Conservation (phyloP, 2,329 filamentous ascomycete genomes). For the Verruconis gallopava region DNA sequence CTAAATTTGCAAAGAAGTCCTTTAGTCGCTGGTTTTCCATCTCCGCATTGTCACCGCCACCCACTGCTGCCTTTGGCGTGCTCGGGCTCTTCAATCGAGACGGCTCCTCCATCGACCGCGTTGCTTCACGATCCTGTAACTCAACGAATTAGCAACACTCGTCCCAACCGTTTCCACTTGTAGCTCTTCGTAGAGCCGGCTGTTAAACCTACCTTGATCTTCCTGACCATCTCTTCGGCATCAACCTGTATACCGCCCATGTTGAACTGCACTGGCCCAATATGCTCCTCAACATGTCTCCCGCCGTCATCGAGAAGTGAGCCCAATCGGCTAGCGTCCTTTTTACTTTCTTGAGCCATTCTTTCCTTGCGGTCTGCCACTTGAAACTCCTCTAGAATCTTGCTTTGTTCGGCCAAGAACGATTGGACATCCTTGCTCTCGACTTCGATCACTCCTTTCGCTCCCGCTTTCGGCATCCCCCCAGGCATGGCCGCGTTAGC, state of each 20-base stretch:
- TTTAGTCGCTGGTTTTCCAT: slow-evolving; percentile 47
- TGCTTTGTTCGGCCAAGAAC: slow-evolving; percentile 64
- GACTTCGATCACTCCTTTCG: slow-evolving; percentile 41
- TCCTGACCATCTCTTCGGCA: slow-evolving; percentile 82
- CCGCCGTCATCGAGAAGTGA: slow-evolving; percentile 17
- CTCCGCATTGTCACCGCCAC: slow-evolving; percentile 30
- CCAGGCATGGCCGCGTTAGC: slow-evolving; percentile 36
- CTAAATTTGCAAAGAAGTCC: slow-evolving; percentile 46
- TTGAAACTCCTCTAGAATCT: slow-evolving; percentile 55
- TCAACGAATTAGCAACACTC: too few relatives aligned
- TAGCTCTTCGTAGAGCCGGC: slow-evolving; percentile 11
- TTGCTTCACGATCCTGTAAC: slow-evolving; percentile 31
- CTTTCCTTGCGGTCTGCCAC: slow-evolving; percentile 46
- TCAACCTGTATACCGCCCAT: slow-evolving; percentile 96
- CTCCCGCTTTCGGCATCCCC: slow-evolving; percentile 34
- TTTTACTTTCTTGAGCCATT: slow-evolving; percentile 27
- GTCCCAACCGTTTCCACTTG: too few relatives aligned
- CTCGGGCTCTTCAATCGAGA: too few relatives aligned
- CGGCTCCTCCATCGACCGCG: slow-evolving; percentile 22
- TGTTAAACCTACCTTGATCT: slow-evolving; percentile 53
- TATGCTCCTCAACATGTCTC: slow-evolving; percentile 45
- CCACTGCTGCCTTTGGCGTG: slow-evolving; percentile 15
- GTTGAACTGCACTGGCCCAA: slow-evolving; percentile 92
- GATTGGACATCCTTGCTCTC: slow-evolving; percentile 61
- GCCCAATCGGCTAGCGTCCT: slow-evolving; percentile 11